Conservation (phyloP, 106 monocot species). For the Gastrodia elata region DNA sequence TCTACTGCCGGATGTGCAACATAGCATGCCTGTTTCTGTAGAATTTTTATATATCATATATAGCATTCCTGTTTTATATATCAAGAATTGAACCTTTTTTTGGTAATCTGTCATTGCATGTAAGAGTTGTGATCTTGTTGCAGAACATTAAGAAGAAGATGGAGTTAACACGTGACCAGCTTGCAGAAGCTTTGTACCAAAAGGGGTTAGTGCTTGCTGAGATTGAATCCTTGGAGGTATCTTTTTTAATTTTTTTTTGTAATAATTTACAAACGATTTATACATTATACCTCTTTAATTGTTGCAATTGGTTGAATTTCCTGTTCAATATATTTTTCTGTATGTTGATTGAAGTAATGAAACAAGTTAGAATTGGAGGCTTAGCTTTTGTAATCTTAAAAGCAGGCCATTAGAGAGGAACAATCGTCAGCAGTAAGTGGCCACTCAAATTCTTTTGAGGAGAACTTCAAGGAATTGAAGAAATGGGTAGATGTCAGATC, state of each 20-base stretch:
- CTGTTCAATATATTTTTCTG: not conserved
- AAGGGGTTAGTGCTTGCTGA: conserved; percentile 83
- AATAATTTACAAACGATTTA: not conserved
- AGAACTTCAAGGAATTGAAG: conserved; percentile 79
- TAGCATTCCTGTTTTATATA: not conserved
- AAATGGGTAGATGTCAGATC: conserved; percentile 90
- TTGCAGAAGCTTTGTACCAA: conserved; percentile 80
- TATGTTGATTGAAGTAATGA: not conserved
- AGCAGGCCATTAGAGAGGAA: conserved; percentile 8
- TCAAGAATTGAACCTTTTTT: not conserved
- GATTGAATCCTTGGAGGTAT: conserved; percentile 50
- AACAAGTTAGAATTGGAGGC: not conserved
- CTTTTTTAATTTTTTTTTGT: not conserved
- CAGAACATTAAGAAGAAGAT: conserved; percentile 82
- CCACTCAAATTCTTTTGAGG: conserved; percentile 58
- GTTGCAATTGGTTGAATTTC: not conserved
- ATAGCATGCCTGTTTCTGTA: not conserved
- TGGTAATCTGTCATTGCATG: not conserved
- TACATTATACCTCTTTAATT: not conserved
- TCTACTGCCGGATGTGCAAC: too few relatives aligned
- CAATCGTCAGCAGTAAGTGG: conserved; percentile 10
- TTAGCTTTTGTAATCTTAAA: not conserved
- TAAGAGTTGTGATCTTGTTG: not conserved
- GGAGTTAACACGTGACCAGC: conserved; percentile 73
- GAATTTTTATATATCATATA: too few relatives aligned